These are phyloP conservation scores for Durotheca rogersii DNA, from an alignment of 495 filamentous ascomycete species.

Conservation along the genomic window DNA sequence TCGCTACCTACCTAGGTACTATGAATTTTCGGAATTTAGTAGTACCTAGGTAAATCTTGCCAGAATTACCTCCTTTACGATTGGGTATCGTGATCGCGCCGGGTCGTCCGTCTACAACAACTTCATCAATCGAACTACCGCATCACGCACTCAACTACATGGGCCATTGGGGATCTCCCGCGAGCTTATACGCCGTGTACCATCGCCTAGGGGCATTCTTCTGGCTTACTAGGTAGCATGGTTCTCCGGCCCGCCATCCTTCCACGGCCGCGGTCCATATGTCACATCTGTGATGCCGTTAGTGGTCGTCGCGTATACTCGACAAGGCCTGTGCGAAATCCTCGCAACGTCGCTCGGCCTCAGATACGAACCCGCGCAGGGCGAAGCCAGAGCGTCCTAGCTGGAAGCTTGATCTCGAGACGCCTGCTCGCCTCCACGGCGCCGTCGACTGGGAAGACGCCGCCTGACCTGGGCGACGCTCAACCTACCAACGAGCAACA, in stretches of 20 bases:
- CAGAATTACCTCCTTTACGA: too few relatives aligned
- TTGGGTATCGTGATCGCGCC: too few relatives aligned
- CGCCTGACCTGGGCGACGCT: neutral
- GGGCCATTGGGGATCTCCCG: too few relatives aligned
- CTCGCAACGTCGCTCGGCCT: conserved; percentile 11
- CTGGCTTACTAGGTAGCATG: neutral
- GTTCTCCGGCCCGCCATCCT: conserved; percentile 24
- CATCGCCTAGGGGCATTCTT: too few relatives aligned
- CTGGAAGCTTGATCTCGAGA: neutral
- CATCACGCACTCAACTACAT: too few relatives aligned
- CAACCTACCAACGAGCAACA: conserved; percentile 1
- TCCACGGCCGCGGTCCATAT: conserved; percentile 20
- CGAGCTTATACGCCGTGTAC: too few relatives aligned
- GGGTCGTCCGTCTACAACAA: too few relatives aligned
- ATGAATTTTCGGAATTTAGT: conserved; percentile 3
- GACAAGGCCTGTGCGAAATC: conserved; percentile 7
- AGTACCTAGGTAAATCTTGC: too few relatives aligned
- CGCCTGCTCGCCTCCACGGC: conserved; percentile 13
- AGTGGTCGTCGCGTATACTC: conserved; percentile 17
- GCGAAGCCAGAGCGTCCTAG: neutral
- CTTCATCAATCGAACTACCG: too few relatives aligned
- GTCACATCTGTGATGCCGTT: conserved; percentile 35
- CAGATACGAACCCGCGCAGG: conserved; percentile 2
- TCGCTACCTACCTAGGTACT: too few relatives aligned
- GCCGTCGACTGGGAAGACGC: conserved; percentile 12